These are phyloP conservation scores for Aurantiochytrium sp. DNA, from an alignment of 108 stramenopile genomes.

Conservation along the genomic window DNA sequence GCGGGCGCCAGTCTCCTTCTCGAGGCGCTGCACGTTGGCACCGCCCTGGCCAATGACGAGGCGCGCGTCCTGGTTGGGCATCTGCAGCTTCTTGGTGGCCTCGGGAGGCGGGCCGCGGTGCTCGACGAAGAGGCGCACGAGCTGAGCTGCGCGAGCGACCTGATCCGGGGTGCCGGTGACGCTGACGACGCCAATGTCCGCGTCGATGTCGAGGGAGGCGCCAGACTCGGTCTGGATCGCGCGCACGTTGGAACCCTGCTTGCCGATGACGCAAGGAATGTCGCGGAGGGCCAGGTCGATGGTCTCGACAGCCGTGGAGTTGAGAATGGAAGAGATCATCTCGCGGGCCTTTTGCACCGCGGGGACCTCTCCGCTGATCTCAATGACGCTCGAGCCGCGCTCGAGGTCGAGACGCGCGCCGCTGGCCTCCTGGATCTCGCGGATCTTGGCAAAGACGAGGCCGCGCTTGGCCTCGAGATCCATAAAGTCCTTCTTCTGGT, in stretches of 20 bases:
- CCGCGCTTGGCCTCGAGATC: slow-evolving; percentile 12
- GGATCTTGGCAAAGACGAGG: background rate
- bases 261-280: background rate
- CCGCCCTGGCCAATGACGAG: background rate
- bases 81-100: background rate
- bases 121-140: background rate
- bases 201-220: background rate
- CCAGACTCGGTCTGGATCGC: background rate
- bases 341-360: background rate
- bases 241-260: background rate
- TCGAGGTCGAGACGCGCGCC: slow-evolving; percentile 9
- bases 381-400: background rate
- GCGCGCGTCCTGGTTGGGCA: background rate
- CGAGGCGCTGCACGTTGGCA: background rate
- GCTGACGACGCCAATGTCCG: background rate
- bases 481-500: background rate
- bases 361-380: background rate
- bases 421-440: background rate
- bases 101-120: slow-evolving; percentile 10
- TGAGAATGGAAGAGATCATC: background rate
- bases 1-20: background rate
- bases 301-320: background rate
- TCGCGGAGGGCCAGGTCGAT: background rate
- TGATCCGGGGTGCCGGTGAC: background rate
- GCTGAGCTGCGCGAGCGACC: background rate